Evolutionary conservation across 2,329 filamentous ascomycete genomes (phyloP), one percentile per base, ranked within the genome.

Genomic region (Fusarium sp.): DNA sequence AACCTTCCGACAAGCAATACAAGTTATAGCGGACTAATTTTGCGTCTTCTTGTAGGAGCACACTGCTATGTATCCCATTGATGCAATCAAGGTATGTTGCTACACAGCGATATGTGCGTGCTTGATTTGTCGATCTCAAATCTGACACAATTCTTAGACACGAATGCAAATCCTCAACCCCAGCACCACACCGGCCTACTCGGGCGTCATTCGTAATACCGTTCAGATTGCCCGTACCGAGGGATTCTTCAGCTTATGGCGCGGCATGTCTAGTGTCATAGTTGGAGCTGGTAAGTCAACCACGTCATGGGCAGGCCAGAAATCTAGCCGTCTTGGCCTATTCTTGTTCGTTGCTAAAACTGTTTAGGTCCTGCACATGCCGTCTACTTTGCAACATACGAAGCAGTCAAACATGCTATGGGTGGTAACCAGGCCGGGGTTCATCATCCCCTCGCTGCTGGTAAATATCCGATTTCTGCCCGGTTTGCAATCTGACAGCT

Each of bases 1-100:
- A 53, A 29, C 57, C 41, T 46, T 36, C 50, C 36, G 47, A 44
- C 18, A 35, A 54, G 29, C 36, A 62, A 29, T 27, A 61, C 22
- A 41, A 20, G n/a, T 53, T 36, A 62, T 29, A 35, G 22, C 36
- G 49, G 52, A 65, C 53, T 68, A 68, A 74, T 73, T 76, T 68
- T 76, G 45, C 17, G 58, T 58, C 31, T 39, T 31, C 31, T 27
- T 68, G 56, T 76, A 98, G 95, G 95, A 98, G 85, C 95, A 98
- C 83, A 97, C 95, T 66, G 95, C 97, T 78, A 98, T 99, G 96
- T 99, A 99, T 81, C 96, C 96, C 25, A 93, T 99, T 80, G 96
- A 99, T 85, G 90, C 97, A 76, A 93, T 99, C 81, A 99, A 99
- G 92, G 96, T 98, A 75, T 74, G 81, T 62, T 45, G 8, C 62